Evolutionary conservation across 345 rosid species (phyloP).

Genomic region (Acer saccharum): DNA sequence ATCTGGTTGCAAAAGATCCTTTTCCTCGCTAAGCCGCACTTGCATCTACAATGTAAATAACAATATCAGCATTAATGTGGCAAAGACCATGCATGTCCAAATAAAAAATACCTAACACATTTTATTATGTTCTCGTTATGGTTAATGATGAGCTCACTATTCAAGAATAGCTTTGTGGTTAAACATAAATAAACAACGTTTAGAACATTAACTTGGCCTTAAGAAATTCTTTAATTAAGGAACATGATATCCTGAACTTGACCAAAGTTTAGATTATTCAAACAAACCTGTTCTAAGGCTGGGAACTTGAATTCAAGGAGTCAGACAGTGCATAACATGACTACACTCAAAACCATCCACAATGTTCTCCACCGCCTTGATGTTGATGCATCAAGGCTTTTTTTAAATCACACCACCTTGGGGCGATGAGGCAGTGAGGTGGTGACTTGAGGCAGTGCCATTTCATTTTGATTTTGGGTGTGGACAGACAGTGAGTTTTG

Average conservation of each 20-base stretch:
- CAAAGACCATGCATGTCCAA: neutral
- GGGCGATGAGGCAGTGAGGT: too few species aligned
- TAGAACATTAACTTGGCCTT: neutral
- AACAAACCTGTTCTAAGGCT: neutral
- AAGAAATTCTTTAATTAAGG: neutral
- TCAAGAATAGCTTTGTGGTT: neutral
- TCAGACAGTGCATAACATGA: neutral
- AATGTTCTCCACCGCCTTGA: too few species aligned
- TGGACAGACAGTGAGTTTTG: too few species aligned
- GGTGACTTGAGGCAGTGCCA: too few species aligned
- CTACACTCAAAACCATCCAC: too few species aligned
- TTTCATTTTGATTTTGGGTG: too few species aligned
- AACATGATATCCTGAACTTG: neutral
- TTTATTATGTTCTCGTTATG: neutral
- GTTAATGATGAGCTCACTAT: neutral
- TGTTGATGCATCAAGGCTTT: too few species aligned
- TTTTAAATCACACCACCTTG: too few species aligned
- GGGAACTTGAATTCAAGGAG: neutral
- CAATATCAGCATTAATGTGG: neutral
- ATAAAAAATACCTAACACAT: too few species aligned
- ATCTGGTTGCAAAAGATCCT: conserved; percentile 58
- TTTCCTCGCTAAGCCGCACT: conserved; percentile 58
- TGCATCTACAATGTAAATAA: conserved; percentile 42
- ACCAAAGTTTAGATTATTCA: neutral
- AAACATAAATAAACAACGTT: too few species aligned